Evolutionary conservation across 768 basidiomycete species (phyloP), one percentile per base, ranked within the genome.

Genomic region (Lyophyllum decastes): DNA sequence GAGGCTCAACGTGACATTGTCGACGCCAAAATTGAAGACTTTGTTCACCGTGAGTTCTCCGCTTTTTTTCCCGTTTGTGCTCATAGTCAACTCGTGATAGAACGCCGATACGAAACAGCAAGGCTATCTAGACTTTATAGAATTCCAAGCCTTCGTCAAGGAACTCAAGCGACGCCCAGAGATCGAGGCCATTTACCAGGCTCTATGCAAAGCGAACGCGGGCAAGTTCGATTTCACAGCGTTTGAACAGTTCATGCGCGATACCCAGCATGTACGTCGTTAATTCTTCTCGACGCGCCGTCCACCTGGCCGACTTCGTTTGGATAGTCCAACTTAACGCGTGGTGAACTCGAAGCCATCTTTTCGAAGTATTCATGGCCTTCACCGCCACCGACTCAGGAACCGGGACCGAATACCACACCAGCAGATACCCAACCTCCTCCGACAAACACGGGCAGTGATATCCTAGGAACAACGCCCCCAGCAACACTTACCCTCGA

Each of bases 91-190:
- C n/a, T n/a, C 40, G 57, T 21, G 10, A 33, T 2, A 93, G 91
- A 78, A 81, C 73, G 86, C 88, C 9, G 91, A 94, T 69, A 68
- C 72, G 2, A 70, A 79, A 49, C 71, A 73, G 1, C 77, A 77
- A 1, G 83, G 82, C 0, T 84, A 80, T 60, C 83, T 97, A 30
- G 85, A 93, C 68, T 94, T 94, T 65, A 60, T 77, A 1, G 88
- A 87, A 55, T 98, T 96, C 70, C 88, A 90, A 62, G 77, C 74
- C 12, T 94, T 98, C 59, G 89, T 95, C 61, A 90, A 88, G 66
- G 70, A 86, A 30, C 81, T 97, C 55, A 95, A 94, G 68, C 78
- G 81, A n/a, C 85, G 96, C 16, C 87, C 90, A 0, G 96, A 98
- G 48, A 70, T 98, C 0, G 86, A 90, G 52, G 66, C 75, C 0